Evolutionary conservation across 441 rosid genomes (phyloP).

Genomic region (Pelargonium cotyledonis): DNA sequence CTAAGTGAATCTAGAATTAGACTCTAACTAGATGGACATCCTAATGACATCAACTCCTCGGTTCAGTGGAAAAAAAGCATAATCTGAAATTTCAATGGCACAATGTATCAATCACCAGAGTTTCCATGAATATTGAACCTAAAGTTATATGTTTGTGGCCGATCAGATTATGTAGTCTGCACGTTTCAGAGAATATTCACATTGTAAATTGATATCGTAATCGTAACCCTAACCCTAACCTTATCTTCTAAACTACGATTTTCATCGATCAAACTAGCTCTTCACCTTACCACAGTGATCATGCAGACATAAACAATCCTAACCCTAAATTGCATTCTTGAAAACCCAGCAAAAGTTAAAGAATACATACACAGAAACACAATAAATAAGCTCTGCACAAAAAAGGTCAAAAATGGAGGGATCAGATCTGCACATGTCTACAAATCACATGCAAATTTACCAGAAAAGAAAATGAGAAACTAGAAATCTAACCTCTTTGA

Average conservation of each 20-base stretch:
- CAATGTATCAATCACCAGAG: too few relatives aligned
- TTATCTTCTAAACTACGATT: constrained; percentile 2
- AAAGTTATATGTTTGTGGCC: too few relatives aligned
- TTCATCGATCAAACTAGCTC: not conserved
- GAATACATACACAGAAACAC: not conserved
- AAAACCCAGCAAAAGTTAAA: not conserved
- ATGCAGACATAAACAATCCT: not conserved
- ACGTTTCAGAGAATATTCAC: not conserved
- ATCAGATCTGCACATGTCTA: constrained; percentile 3
- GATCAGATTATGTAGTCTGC: not conserved
- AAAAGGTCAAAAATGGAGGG: not conserved
- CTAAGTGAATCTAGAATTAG: not conserved
- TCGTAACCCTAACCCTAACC: constrained; percentile 3
- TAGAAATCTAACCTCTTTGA: too few relatives aligned
- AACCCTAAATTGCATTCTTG: not conserved
- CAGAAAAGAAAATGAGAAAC: too few relatives aligned
- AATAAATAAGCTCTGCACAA: not conserved
- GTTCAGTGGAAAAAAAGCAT: not conserved
- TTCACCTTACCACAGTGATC: too few relatives aligned
- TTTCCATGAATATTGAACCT: too few relatives aligned
- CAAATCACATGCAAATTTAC: too few relatives aligned
- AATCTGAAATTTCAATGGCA: too few relatives aligned
- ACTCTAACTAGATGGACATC: not conserved
- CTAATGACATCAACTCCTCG: not conserved
- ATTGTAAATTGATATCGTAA: not conserved